Evolutionary conservation across 139 green algal species (phyloP).

Genomic region (Chlorella sp.): DNA sequence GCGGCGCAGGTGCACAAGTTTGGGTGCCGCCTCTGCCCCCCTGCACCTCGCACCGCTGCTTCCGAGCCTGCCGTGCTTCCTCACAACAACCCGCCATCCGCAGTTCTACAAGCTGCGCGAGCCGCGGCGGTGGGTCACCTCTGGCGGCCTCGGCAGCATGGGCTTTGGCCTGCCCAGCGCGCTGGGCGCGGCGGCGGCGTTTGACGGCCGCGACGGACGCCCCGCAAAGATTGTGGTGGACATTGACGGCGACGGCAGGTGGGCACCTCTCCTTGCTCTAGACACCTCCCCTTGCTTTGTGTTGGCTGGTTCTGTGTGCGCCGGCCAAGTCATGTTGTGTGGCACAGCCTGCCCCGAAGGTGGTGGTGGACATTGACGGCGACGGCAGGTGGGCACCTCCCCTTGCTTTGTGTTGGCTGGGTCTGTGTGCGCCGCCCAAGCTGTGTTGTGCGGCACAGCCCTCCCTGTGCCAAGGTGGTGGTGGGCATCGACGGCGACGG

Average conservation of each 20-base stretch:
- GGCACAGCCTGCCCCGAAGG: no score
- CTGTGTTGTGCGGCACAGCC: no score
- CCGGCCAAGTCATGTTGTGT: no score
- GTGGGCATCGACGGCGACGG: slow-evolving; percentile 99
- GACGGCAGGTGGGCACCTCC: slow-evolving; percentile 80
- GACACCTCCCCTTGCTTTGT: no score
- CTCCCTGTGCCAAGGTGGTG: no score
- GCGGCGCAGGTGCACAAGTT: no score
- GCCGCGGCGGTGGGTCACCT: slow-evolving; percentile 86
- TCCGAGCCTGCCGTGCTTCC: background rate
- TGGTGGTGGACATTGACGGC: slow-evolving; percentile 98
- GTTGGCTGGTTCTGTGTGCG: no score
- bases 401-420: no score
- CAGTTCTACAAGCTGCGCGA: slow-evolving; percentile 92
- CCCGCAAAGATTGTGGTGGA: slow-evolving; percentile 87
- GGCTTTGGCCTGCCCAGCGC: slow-evolving; percentile 95
- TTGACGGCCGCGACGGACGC: slow-evolving; percentile 76
- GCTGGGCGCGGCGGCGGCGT: slow-evolving; percentile 89
- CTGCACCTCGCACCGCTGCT: background rate
- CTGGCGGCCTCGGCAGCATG: slow-evolving; percentile 96
- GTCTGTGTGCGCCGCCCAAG: no score
- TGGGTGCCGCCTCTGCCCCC: no score
- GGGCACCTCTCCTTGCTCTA: background rate
- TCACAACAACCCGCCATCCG: background rate
- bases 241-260: slow-evolving; percentile 97